phyloP scores from a whole-genome alignment of 768 basidiomycete genomes.

The Leucosporidium scottii region DNA sequence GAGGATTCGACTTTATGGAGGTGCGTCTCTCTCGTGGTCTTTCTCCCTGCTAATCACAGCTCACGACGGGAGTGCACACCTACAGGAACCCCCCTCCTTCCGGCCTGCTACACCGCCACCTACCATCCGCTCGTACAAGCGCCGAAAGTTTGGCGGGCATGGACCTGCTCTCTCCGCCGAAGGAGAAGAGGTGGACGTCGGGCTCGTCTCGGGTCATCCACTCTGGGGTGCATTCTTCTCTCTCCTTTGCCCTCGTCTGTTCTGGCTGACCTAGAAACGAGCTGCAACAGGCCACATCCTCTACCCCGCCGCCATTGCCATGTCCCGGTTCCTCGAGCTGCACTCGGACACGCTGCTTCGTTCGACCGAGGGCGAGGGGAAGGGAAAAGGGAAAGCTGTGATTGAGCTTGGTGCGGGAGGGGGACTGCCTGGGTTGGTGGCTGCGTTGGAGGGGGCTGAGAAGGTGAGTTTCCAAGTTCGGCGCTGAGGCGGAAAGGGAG shows the following conservation, averaged over 20 bases:
- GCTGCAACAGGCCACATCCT: conserved; percentile 36
- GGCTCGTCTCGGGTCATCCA: conserved; percentile 30
- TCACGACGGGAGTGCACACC: neutral
- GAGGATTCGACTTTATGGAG: conserved; percentile 3
- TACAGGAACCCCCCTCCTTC: conserved; percentile 25
- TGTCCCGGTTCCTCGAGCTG: conserved; percentile 38
- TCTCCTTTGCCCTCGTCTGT: neutral
- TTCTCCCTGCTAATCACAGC: neutral
- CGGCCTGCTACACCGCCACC: conserved; percentile 25
- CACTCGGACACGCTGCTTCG: conserved; percentile 33
- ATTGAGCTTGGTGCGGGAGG: conserved; percentile 93
- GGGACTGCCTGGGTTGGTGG: conserved; percentile 73
- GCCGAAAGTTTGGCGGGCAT: conserved; percentile 19
- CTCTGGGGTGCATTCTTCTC: conserved; percentile 26
- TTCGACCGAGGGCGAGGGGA: neutral
- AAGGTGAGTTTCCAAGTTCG: conserved; percentile 48
- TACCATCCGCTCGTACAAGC: conserved; percentile 17
- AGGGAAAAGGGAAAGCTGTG: conserved; percentile 45
- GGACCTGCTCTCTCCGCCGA: neutral
- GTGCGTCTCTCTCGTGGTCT: neutral
- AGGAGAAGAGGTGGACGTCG: conserved; percentile 12
- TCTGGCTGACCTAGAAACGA: neutral
- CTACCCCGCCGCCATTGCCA: conserved; percentile 39
- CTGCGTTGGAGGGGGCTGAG: conserved; percentile 61
- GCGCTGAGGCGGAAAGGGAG: neutral